Evolutionary conservation across 208 protist species (phyloP).

Genomic region (Trypanosoma grayi): DNA sequence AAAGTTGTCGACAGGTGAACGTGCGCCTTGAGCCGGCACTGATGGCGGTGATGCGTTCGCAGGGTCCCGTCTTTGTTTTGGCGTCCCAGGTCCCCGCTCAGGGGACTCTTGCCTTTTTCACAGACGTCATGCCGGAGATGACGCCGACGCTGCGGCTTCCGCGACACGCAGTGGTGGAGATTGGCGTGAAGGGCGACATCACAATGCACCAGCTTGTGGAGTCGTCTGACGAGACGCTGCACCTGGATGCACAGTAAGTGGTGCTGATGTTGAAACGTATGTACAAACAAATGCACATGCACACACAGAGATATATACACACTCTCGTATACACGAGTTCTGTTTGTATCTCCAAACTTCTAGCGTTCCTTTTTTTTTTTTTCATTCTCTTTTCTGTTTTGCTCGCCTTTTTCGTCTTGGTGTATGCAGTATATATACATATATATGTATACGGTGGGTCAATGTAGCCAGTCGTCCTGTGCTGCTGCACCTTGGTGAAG

Average conservation of each 20-base stretch:
- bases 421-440: conserved; percentile 20
- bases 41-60: conserved; percentile 84
- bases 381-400: background rate
- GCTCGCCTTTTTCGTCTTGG: no score
- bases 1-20: conserved; percentile 85
- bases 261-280: conserved; percentile 22
- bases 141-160: conserved; percentile 69
- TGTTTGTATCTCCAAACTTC: background rate
- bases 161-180: conserved; percentile 65
- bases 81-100: conserved; percentile 66
- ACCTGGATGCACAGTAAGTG: no score
- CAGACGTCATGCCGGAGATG: conserved; percentile 74
- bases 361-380: background rate
- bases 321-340: background rate
- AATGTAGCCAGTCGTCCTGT: no score
- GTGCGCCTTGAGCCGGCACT: conserved; percentile 80
- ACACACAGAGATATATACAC: background rate
- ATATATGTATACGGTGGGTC: conserved; percentile 28
- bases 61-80: conserved; percentile 75
- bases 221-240: background rate
- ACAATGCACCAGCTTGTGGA: conserved; percentile 58
- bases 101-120: conserved; percentile 71
- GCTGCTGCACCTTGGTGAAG: no score
- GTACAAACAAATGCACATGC: background rate
- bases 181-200: conserved; percentile 72